Base-by-base conservation (phyloP, 2,329 filamentous ascomycete genomes). In the Sporothrix luriei region DNA sequence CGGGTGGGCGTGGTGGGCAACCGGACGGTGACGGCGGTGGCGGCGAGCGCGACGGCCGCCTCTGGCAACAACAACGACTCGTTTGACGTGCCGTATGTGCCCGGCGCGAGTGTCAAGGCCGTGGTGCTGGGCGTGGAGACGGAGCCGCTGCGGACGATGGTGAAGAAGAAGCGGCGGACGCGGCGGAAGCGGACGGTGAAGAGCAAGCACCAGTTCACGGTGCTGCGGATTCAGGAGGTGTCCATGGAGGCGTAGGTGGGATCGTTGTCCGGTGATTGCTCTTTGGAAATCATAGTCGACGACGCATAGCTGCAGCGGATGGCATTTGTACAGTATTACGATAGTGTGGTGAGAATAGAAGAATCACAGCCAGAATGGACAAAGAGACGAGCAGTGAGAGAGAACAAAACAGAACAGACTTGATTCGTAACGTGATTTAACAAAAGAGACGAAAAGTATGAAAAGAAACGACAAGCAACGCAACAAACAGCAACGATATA, bases 171-270 rank as follows among this genome's bases (percentile, higher is more conserved):
- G 86, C 82, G 88, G 83, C 91, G 88, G 76, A 90, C 90, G 79
- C 83, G 92, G 77, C 85, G 90, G 77, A 85, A 87, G 65, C 92
- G 89, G 83, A 88, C 86, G 71, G 90, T 95, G 11, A 90, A 85
- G 82, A 97, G 93, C 84, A 97, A 99, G 86, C 92, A 97, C 78
- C 85, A 87, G 76, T 97, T 91, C 80, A 99, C 95, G 2, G 87
- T 97, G 26, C 77, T 99, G 80, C 86, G 89, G 77, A 91, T 99
- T 73, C 90, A 91, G 77, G 92, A 98, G 6, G 67, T 74, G 10
- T 65, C 68, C 3, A 9, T 73, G 16, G 66, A 69, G 55, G 16
- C 68, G 46, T 11, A 62, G 55, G 55, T 4, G 6, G 33, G 38
- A 14, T 26, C 6, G 29, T 11, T 4, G 16, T 10, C 10, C 5